These are phyloP conservation scores for Sporothrix schenckii DNA, from an alignment of 2,329 filamentous ascomycete species.

Conservation along the genomic window DNA sequence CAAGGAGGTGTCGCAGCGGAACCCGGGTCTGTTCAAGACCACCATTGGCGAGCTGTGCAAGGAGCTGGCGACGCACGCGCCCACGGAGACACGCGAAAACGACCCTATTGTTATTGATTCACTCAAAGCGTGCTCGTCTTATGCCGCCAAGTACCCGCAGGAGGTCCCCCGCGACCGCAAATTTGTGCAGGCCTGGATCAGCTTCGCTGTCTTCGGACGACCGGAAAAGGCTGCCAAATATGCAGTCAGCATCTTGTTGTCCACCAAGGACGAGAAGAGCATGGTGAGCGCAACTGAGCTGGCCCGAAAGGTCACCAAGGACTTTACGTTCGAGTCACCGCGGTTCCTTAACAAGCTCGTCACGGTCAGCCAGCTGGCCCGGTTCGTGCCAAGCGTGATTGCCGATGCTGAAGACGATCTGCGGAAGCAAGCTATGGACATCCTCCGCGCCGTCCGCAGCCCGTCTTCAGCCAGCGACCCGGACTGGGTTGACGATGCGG, in stretches of 20 bases:
- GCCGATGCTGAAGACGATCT: slow-evolving; percentile 76
- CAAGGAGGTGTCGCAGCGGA: slow-evolving; percentile 86
- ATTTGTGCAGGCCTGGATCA: slow-evolving; percentile 77
- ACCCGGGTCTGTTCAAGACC: slow-evolving; percentile 87
- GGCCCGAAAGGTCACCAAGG: slow-evolving; percentile 72
- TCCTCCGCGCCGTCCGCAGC: slow-evolving; percentile 70
- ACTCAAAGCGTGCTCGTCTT: slow-evolving; percentile 89
- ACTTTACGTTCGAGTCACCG: slow-evolving; percentile 71
- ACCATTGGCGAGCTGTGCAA: slow-evolving; percentile 91
- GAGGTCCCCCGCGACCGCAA: slow-evolving; percentile 82
- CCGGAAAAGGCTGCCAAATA: slow-evolving; percentile 88
- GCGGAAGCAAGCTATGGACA: slow-evolving; percentile 73
- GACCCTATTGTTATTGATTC: slow-evolving; percentile 81
- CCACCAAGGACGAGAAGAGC: slow-evolving; percentile 71
- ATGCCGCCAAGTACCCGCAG: slow-evolving; percentile 80
- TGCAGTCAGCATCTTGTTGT: slow-evolving; percentile 85
- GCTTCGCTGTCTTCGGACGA: slow-evolving; percentile 79
- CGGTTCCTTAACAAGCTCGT: slow-evolving; percentile 77
- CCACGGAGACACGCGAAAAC: slow-evolving; percentile 67
- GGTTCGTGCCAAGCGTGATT: slow-evolving; percentile 72
- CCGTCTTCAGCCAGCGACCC: slow-evolving; percentile 38
- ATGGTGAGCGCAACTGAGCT: slow-evolving; percentile 84
- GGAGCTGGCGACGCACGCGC: slow-evolving; percentile 78
- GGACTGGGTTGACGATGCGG: slow-evolving; percentile 66
- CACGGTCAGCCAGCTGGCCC: slow-evolving; percentile 72